Evolutionary conservation across 495 filamentous ascomycete species (phyloP).

Genomic region (Penicillium waksmanii): DNA sequence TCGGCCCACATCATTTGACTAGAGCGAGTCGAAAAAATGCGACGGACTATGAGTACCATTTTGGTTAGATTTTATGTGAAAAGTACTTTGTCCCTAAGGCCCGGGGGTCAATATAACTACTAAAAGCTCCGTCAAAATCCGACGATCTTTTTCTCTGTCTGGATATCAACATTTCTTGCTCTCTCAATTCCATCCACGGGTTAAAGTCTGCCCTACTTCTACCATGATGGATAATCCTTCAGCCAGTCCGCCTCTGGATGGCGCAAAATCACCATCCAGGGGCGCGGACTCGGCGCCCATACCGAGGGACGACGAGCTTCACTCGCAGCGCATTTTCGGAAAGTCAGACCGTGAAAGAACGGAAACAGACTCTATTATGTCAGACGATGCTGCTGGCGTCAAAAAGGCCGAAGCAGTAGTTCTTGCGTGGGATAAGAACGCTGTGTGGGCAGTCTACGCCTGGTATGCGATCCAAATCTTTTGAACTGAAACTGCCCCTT

Average conservation of each 20-base stretch:
- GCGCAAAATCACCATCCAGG: not conserved
- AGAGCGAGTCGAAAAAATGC: no score
- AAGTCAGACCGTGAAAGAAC: not conserved
- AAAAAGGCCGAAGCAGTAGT: slow-evolving; percentile 41
- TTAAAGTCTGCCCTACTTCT: no score
- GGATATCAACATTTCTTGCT: not conserved
- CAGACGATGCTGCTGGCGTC: not conserved
- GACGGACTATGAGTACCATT: no score
- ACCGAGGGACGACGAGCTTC: not conserved
- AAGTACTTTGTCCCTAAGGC: no score
- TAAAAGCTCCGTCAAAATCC: not conserved
- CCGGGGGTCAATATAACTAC: not conserved
- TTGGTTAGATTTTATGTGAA: no score
- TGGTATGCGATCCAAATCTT: slow-evolving; percentile 22
- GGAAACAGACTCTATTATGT: not conserved
- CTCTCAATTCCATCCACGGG: not conserved
- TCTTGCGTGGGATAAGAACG: slow-evolving; percentile 33
- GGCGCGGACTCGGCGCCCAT: not conserved
- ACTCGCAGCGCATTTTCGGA: not conserved
- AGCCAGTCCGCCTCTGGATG: not conserved
- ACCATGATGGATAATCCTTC: not conserved
- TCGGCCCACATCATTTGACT: not conserved
- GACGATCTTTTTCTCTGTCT: not conserved
- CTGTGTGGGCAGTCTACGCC: slow-evolving; percentile 33
- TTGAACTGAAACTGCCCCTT: not conserved